Evolutionary conservation across 495 filamentous ascomycete genomes (phyloP).

Genomic region (Tuber melanosporum): DNA sequence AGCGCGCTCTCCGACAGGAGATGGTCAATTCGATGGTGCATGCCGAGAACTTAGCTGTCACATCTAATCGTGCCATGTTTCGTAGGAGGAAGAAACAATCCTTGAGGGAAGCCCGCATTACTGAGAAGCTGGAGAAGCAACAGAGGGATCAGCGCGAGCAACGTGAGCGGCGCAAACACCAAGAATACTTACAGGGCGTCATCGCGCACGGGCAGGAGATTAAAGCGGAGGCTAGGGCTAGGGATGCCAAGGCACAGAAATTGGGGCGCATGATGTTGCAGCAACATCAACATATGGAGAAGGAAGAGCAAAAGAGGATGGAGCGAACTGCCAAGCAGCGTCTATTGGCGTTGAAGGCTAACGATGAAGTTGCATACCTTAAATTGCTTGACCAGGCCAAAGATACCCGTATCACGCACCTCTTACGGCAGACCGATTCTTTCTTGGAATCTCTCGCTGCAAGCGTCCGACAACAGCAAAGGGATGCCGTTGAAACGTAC

Average conservation of each 20-base stretch:
- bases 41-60: constrained; percentile 91
- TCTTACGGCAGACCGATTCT: constrained; percentile 90
- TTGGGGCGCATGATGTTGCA: constrained; percentile 76
- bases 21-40: constrained; percentile 84
- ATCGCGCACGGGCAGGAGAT: constrained; percentile 62
- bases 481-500: constrained; percentile 69
- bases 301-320: constrained; percentile 95
- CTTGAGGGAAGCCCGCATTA: constrained; percentile 89
- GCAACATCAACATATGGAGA: constrained; percentile 93
- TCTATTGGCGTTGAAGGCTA: constrained; percentile 96
- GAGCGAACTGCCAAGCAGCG: constrained; percentile 97
- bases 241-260: constrained; percentile 62
- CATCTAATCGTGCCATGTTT: constrained; percentile 79
- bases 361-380: constrained; percentile 97
- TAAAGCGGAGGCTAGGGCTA: constrained; percentile 51
- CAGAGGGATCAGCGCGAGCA: constrained; percentile 90
- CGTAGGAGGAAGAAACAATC: constrained; percentile 95
- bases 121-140: constrained; percentile 97
- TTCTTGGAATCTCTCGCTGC: constrained; percentile 92
- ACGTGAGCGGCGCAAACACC: constrained; percentile 92
- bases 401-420: constrained; percentile 95
- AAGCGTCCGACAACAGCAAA: constrained; percentile 87
- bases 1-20: constrained; percentile 73
- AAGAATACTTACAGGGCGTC: constrained; percentile 73
- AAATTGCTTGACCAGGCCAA: constrained; percentile 96